Percentiles rank a stretch among this genome's conserved stretches.
Conservation (phyloP, 2,329 filamentous ascomycete genomes). For the Xylaria sp. region DNA sequence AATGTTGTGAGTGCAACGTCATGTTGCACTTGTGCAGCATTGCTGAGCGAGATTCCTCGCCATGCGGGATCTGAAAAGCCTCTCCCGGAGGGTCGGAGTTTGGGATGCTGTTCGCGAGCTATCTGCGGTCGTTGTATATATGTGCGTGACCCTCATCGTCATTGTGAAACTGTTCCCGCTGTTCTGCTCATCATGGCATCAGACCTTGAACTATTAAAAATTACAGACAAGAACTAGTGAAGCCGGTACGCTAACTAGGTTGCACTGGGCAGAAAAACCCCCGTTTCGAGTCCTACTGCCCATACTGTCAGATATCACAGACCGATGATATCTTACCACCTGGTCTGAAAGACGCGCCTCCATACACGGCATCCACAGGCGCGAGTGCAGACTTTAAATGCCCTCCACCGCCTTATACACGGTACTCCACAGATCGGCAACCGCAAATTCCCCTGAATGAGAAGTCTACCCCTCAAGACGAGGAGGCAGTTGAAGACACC, state of each 20-base stretch:
- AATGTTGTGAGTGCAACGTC: conserved; percentile 51
- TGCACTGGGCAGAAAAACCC: conserved; percentile 64
- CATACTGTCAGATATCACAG: conserved; percentile 79
- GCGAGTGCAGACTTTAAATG: conserved; percentile 45
- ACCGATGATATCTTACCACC: conserved; percentile 66
- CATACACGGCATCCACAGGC: conserved; percentile 63
- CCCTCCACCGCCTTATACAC: conserved; percentile 55
- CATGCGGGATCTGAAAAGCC: conserved; percentile 70
- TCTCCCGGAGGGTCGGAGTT: conserved; percentile 66
- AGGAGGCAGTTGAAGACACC: conserved; percentile 66
- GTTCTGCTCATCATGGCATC: conserved; percentile 2
- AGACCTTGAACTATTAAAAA: conserved; percentile 19
- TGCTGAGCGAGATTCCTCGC: conserved; percentile 66
- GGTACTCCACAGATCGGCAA: conserved; percentile 41
- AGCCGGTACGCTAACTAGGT: conserved; percentile 28
- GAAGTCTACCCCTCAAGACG: conserved; percentile 47
- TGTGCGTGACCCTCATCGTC: conserved; percentile 54
- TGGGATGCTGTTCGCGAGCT: conserved; percentile 75
- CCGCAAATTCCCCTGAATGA: conserved; percentile 39
- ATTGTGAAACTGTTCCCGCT: neutral
- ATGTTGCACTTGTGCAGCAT: conserved; percentile 77
- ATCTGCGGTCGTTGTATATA: conserved; percentile 78
- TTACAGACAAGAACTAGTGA: conserved; percentile 6
- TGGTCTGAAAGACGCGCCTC: conserved; percentile 74
- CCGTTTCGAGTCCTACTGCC: conserved; percentile 74